Conservation (phyloP, 345 rosid species). For the Firmiana major region DNA sequence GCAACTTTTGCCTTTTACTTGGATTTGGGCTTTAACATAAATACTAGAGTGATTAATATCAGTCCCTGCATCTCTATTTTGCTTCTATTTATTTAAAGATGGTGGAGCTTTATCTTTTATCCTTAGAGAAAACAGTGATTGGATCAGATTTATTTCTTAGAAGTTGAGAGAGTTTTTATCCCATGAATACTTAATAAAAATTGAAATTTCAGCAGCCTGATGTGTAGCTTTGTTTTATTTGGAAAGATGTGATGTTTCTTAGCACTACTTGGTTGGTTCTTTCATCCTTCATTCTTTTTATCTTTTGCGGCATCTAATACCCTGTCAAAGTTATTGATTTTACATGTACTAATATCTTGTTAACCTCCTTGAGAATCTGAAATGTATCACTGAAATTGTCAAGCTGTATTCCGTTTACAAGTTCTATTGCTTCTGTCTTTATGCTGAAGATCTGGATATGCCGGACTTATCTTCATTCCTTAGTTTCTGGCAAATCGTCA, state of each 20-base stretch:
- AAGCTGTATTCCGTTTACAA: background rate
- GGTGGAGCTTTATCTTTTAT: background rate
- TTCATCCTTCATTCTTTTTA: background rate
- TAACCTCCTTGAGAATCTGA: slow-evolving; percentile 3
- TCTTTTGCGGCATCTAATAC: background rate
- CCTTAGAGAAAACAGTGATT: background rate
- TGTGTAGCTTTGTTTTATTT: background rate
- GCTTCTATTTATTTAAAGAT: background rate
- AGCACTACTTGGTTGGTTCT: background rate
- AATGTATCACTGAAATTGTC: background rate
- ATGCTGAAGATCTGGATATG: background rate
- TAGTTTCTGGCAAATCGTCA: background rate
- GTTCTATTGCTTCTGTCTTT: background rate
- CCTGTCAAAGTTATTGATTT: background rate
- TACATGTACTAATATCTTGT: background rate
- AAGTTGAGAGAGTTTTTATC: background rate
- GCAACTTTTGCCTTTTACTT: background rate
- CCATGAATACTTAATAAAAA: background rate
- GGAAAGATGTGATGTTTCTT: background rate
- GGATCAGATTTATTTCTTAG: background rate
- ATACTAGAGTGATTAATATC: background rate
- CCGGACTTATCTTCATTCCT: background rate
- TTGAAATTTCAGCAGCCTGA: background rate
- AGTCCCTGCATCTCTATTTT: background rate
- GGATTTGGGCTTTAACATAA: background rate